Base-by-base conservation (phyloP, 2,329 filamentous ascomycete species). In the Aspergillus candidus region DNA sequence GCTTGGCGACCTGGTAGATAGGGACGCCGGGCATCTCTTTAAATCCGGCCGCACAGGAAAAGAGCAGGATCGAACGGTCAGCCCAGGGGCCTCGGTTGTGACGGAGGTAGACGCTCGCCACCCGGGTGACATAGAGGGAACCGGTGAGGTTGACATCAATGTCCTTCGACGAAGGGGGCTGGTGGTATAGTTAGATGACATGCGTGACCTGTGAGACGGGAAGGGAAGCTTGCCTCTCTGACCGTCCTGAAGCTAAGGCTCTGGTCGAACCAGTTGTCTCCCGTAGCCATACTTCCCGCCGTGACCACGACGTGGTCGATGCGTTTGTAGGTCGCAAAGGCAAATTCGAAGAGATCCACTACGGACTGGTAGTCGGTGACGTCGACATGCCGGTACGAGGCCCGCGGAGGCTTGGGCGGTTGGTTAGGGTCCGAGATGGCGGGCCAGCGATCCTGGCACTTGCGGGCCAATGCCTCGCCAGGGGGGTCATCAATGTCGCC, bases 301-400 rank as follows among this genome's bases (percentile, higher is more conserved):
- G 67, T 72, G 4, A 69, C 69, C 14, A 76, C 65, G 4, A 73
- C 74, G 46, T 73, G 69, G 45, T 78, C 74, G 15, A 77, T 65
- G 5, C 60, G 61, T 3, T 71, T 70, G 45, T 72, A 71, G n/a
- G 60, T 64, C 6, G 67, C 56, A 34, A 68, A 66, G 0, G 74
- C 72, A 3, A 63, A 48, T 17, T 73, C 67, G 54, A 77, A 77
- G 4, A 78, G 59, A 3, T 60, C 59, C 27, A 76, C 55, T 22
- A 73, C 67, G 11, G 70, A 66, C n/a, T 63, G 51, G 51, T 77
- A 75, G 35, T 66, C 56, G 8, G 66, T 65, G 7, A 76, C 72
- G 54, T 78, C 72, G 29, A 66, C 66, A 13, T 60, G 54, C 11
- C 69, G 61, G 56, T 74, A 77, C 35, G 59, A 55, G 13, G 54